Conservation (phyloP, 768 basidiomycete species). For the Leccinum barrowsii region DNA sequence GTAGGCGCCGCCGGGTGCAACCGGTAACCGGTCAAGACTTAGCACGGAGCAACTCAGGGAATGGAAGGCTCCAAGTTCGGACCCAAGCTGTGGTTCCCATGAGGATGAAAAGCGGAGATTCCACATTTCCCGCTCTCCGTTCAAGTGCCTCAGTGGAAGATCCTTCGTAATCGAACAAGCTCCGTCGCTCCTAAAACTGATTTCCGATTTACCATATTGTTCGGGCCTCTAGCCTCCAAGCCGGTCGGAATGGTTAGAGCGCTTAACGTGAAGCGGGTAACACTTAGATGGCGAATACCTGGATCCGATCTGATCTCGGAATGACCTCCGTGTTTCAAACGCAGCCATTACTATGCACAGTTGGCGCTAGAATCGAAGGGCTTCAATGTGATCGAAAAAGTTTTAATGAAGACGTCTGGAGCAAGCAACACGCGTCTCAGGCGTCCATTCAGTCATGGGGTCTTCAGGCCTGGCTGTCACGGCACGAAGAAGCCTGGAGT, state of each 20-base stretch:
- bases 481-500: slow-evolving; percentile 4
- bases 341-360: not conserved
- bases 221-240: not conserved
- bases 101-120: slow-evolving; percentile 8
- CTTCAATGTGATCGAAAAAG: not conserved
- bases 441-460: not conserved
- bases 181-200: not conserved
- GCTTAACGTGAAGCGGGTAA: not conserved
- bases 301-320: not conserved
- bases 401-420: slow-evolving; percentile 3
- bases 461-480: slow-evolving; percentile 4
- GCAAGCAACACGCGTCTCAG: not conserved
- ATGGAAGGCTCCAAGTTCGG: slow-evolving; percentile 9
- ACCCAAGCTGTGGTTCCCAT: slow-evolving; percentile 1
- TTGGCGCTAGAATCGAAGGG: not conserved
- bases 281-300: not conserved
- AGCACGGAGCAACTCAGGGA: slow-evolving; percentile 3
- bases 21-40: not conserved
- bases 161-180: not conserved
- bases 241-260: not conserved
- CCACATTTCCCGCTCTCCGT: not conserved
- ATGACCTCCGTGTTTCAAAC: slow-evolving; percentile 3
- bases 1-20: not conserved
- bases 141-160: not conserved
- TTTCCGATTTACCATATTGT: not conserved